Conservation (phyloP, 352 stramenopile species). For the Peronospora belbahrii region DNA sequence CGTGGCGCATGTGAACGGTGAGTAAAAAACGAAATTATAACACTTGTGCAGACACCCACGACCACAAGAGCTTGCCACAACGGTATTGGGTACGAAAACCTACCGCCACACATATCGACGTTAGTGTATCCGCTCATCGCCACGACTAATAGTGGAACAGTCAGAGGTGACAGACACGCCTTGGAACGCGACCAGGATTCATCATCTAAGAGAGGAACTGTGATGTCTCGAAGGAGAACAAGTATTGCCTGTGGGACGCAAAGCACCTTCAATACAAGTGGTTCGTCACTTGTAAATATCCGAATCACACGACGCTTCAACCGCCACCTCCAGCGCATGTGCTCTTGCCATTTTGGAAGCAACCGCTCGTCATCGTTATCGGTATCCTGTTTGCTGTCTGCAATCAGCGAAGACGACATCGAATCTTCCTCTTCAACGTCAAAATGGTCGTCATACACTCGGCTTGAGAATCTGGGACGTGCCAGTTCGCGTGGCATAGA, state of each 20-base stretch:
- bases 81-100: conserved; percentile 20
- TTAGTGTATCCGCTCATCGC: conserved; percentile 41
- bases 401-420: conserved; percentile 55
- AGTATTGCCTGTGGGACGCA: conserved; percentile 43
- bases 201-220: conserved; percentile 59
- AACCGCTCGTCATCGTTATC: conserved; percentile 24
- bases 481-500: conserved; percentile 10
- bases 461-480: conserved; percentile 29
- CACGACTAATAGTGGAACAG: conserved; percentile 82
- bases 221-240: conserved; percentile 52
- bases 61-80: conserved; percentile 37
- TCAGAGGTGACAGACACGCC: conserved; percentile 72
- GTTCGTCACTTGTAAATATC: conserved; percentile 36
- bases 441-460: conserved; percentile 65
- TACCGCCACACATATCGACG: conserved; percentile 17
- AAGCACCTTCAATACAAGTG: conserved; percentile 39
- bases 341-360: conserved; percentile 58
- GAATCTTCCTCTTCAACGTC: conserved; percentile 37
- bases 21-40: conserved; percentile 59
- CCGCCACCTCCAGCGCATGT: conserved; percentile 65
- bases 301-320: conserved; percentile 43
- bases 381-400: conserved; percentile 31
- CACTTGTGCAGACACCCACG: conserved; percentile 30
- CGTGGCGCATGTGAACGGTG: conserved; percentile 53
- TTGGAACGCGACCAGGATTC: conserved; percentile 74